phyloP scores from a whole-genome alignment of 805 yeast genomes.

The Kuraishia piskuri region DNA sequence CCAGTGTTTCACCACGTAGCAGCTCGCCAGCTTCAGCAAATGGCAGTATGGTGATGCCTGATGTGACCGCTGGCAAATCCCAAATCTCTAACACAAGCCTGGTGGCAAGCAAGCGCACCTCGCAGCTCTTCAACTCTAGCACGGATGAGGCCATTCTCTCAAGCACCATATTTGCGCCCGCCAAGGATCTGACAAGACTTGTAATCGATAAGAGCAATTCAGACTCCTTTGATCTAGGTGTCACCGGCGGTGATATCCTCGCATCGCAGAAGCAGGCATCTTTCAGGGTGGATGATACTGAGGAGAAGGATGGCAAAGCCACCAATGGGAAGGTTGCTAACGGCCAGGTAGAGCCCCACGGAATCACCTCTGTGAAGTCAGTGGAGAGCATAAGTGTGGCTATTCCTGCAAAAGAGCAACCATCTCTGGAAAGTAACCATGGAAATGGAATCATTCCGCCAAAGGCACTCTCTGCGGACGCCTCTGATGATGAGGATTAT shows the following conservation, averaged over 20 bases:
- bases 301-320: neutral
- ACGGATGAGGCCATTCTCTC: conserved; percentile 64
- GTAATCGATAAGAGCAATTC: conserved; percentile 30
- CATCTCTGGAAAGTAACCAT: neutral
- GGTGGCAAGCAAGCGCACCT: neutral
- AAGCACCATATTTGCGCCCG: conserved; percentile 65
- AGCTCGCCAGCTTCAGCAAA: neutral
- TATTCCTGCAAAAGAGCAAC: neutral
- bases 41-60: neutral
- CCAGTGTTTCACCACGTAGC: conserved; percentile 1
- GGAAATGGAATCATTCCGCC: neutral
- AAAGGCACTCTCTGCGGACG: neutral
- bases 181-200: conserved; percentile 42
- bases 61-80: neutral
- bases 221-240: neutral
- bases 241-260: conserved; percentile 8
- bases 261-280: conserved; percentile 24
- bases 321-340: neutral
- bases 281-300: conserved; percentile 14
- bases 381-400: neutral
- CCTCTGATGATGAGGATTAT: conserved; percentile 27
- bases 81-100: neutral
- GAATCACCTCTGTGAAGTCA: neutral
- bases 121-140: conserved; percentile 29
- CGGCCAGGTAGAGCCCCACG: neutral